phyloP scores from a whole-genome alignment of 2,329 filamentous ascomycete genomes.

The Lasiodiplodia citricola region DNA sequence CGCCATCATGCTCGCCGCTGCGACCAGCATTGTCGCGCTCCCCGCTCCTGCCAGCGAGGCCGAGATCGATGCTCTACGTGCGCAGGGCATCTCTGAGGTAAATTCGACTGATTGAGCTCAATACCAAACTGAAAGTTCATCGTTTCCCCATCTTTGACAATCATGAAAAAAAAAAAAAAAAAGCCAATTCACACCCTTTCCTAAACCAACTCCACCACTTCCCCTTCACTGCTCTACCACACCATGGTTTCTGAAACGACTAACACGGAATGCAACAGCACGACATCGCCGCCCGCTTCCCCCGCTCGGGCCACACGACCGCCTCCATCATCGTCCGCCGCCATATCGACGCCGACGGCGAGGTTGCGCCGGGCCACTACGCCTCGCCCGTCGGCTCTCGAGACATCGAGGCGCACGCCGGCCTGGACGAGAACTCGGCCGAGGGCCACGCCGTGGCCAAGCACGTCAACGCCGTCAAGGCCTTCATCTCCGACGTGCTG shows the following conservation, averaged over 20 bases:
- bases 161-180: background rate
- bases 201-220: too few relatives aligned
- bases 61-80: slow-evolving; percentile 18
- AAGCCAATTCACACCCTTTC: background rate
- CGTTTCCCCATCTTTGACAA: background rate
- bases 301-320: slow-evolving; percentile 13
- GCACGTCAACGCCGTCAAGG: slow-evolving; percentile 30
- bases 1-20: slow-evolving; percentile 5
- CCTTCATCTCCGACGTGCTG: slow-evolving; percentile 36
- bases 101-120: background rate
- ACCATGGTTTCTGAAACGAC: too few relatives aligned
- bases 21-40: background rate
- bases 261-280: background rate
- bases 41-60: slow-evolving; percentile 19
- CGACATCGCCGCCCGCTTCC: slow-evolving; percentile 23
- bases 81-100: slow-evolving; percentile 37
- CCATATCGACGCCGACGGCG: slow-evolving; percentile 38
- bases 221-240: background rate
- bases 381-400: slow-evolving; percentile 32
- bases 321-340: slow-evolving; percentile 31
- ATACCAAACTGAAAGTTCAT: too few relatives aligned
- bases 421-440: slow-evolving; percentile 36
- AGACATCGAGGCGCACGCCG: slow-evolving; percentile 12
- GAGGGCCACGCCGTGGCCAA: slow-evolving; percentile 27
- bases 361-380: slow-evolving; percentile 42